These are phyloP conservation scores for Leccinum subgranulosum DNA, from an alignment of 768 basidiomycete genomes.

Conservation along the genomic window DNA sequence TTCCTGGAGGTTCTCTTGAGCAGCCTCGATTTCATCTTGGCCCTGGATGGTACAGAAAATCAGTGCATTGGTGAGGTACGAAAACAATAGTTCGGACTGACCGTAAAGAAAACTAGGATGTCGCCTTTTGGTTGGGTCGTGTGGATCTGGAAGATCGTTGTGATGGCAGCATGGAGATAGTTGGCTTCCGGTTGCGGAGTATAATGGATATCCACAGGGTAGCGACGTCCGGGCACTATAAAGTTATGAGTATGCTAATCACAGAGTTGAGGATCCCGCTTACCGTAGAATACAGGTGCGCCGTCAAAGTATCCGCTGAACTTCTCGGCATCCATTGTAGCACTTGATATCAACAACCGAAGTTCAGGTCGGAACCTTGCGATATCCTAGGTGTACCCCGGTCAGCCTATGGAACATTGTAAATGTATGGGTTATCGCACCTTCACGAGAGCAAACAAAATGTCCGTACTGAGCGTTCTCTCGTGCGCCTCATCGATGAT, in stretches of 20 bases:
- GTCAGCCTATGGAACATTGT: constrained; percentile 24
- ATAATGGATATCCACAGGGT: constrained; percentile 97
- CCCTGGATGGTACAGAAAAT: constrained; percentile 43
- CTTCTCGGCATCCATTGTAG: constrained; percentile 97
- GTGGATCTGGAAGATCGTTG: constrained; percentile 98
- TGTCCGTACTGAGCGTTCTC: constrained; percentile 95
- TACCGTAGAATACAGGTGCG: constrained; percentile 92
- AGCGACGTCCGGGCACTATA: constrained; percentile 92
- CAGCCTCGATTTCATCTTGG: constrained; percentile 98
- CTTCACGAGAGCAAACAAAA: constrained; percentile 97
- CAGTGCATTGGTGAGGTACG: neutral
- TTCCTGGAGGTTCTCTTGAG: constrained; percentile 93
- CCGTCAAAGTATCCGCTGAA: constrained; percentile 97
- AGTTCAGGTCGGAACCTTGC: constrained; percentile 95
- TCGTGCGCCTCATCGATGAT: constrained; percentile 99
- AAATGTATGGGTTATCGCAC: constrained; percentile 47
- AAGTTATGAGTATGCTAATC: constrained; percentile 4
- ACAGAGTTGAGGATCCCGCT: constrained; percentile 22
- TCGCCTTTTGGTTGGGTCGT: constrained; percentile 98
- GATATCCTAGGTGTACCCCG: constrained; percentile 67
- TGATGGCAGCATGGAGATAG: constrained; percentile 97
- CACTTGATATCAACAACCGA: constrained; percentile 89
- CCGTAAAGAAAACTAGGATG: constrained; percentile 95
- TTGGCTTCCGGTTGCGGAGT: constrained; percentile 99
- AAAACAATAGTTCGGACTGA: constrained; percentile 33